Evolutionary conservation across 768 basidiomycete species (phyloP), one percentile per base, ranked within the genome.

Genomic region (Kwoniella newhampshirensis): DNA sequence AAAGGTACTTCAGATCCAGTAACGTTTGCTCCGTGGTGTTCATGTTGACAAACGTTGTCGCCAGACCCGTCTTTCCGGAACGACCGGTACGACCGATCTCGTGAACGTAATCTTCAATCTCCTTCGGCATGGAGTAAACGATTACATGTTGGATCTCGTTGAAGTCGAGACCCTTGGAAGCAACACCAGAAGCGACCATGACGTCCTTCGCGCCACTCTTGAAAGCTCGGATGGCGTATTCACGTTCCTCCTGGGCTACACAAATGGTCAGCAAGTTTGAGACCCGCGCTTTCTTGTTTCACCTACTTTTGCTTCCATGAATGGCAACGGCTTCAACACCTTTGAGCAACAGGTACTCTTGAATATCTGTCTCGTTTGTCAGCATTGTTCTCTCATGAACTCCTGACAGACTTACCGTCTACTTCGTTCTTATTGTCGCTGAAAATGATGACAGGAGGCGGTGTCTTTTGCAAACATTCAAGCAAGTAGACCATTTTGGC

Each of bases 391-490:
- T 49, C 32, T 32, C 18, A 45, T 26, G 20, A 30, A 30, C 23
- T 15, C 12, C 7, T 7, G 25, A 11, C 15, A 20, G 2, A 60
- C 83, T 67, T 63, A 92, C 92, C 93, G 71, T 99, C 96, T n/a
- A 99, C 96, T 75, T 99, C 96, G 73, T 99, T 98, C 81, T 99
- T 99, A 80, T 94, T 98, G 74, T 99, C 96, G 63, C 88, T 91
- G 76, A 99, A 99, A 55, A 98, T 84, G 77, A 98, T 96, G 46
- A 94, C 92, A 1, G 96, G 96, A 6, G 96, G 96, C 0, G 96
- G 87, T 0, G 96, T 99, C 80, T 98, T 99, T 75, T 98, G 96
- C 60, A 99, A 77, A 75, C 93, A 97, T 77, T 99, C 96, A 44
- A 99, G 81, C 15, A 98, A 82, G 76, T 98, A 99, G 1, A 99